phyloP scores from a whole-genome alignment of 179 eudicot species.

The Drosera spatulata region DNA sequence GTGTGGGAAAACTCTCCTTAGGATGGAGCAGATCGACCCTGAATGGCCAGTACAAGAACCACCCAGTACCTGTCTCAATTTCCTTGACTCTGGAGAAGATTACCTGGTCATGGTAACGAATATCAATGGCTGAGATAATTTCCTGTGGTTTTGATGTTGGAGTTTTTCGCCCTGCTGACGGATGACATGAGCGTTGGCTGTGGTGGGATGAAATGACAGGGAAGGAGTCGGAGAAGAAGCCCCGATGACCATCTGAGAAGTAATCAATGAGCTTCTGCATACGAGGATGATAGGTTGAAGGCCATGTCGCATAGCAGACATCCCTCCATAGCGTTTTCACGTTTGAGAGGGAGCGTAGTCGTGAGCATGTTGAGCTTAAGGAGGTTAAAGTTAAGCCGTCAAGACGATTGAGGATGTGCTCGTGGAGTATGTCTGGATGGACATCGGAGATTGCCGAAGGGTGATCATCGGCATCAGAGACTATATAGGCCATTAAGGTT shows the following conservation, averaged over 20 bases:
- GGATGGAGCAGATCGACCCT: conserved; percentile 17
- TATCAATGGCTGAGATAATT: conserved; percentile 21
- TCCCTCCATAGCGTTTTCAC: neutral
- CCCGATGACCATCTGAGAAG: neutral
- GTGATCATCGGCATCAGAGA: conserved; percentile 5
- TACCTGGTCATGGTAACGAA: conserved; percentile 12
- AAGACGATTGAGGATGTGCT: neutral
- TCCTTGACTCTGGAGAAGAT: conserved; percentile 19
- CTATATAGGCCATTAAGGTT: conserved; percentile 2
- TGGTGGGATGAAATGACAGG: neutral
- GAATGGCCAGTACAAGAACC: conserved; percentile 5
- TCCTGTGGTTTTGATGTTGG: conserved; percentile 3
- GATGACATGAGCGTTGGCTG: neutral
- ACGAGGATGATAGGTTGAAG: neutral
- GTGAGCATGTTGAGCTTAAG: neutral
- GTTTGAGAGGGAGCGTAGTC: neutral
- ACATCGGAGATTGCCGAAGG: neutral
- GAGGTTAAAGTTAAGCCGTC: neutral
- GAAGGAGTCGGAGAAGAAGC: neutral
- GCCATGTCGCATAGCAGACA: neutral
- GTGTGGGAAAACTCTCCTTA: conserved; percentile 9
- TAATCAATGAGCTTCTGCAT: neutral
- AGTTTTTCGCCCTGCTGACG: neutral
- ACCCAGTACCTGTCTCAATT: conserved; percentile 9
- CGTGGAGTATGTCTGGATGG: neutral